Base-by-base conservation (phyloP, 371 early-diverging fungal genomes). In the Coemansia sp. region DNA sequence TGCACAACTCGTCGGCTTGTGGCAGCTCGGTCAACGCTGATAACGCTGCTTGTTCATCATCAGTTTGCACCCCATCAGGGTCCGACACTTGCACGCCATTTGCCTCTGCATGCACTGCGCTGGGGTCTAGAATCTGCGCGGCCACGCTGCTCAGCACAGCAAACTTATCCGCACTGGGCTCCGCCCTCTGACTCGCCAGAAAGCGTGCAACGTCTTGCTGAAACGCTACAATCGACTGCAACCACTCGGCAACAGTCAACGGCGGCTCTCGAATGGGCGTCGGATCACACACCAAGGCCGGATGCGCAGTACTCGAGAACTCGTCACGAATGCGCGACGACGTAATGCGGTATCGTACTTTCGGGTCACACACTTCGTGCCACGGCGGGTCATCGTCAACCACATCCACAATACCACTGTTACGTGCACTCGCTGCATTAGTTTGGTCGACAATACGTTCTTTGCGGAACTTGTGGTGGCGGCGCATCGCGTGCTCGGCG, bases 401-500 rank as follows among this genome's bases (percentile, higher is more conserved):
- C 3, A 82, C 58, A 51, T 72, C 70, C 3, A 82, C 61, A 30
- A 72, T 65, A 18, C 75, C 74, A 51, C 72, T 78, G 64, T 78
- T 82, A 25, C 69, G 73, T 18, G 78, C 39, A 14, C 26, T 26
- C 1, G 79, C 64, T n/a, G 62, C 60, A 12, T 59, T 63, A 7
- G 82, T 65, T 44, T 80, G 53, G 57, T 82, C 73, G 33, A 82
- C 74, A 5, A 79, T 39, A 39, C 69, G 64, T 40, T 82, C 78
- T 37, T 81, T 77, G 65, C 75, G 68, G 56, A 82, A 82, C 59
- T 68, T 67, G 71, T 67, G 68, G 52, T 64, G 65, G 39, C 70
- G 67, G 21, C 48, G 61, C 75, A 86, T 68, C 3, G 81, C 79
- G 52, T 88, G 86, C 53, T 94, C 93, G n/a, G 82, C 88, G 75